Evolutionary conservation across 495 filamentous ascomycete genomes (phyloP).

Genomic region (Penicillium chermesinum): DNA sequence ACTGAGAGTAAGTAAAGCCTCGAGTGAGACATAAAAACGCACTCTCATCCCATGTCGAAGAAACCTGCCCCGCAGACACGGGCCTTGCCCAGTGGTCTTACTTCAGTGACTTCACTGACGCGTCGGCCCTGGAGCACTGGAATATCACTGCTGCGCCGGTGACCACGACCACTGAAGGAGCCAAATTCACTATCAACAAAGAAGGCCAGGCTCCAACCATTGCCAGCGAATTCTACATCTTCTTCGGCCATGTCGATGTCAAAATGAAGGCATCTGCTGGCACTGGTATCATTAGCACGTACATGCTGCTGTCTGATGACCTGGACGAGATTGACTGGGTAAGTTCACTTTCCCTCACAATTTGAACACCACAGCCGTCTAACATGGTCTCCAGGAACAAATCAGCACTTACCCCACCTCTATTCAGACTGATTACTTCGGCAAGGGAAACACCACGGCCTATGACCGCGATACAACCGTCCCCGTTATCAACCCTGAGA

Average conservation of each 20-base stretch:
- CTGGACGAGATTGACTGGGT: slow-evolving; percentile 96
- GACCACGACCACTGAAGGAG: slow-evolving; percentile 47
- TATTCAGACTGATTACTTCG: slow-evolving; percentile 91
- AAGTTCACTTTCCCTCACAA: slow-evolving; percentile 25
- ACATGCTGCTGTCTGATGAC: slow-evolving; percentile 81
- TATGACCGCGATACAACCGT: slow-evolving; percentile 70
- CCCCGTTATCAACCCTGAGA: slow-evolving; percentile 58
- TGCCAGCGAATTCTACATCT: slow-evolving; percentile 70
- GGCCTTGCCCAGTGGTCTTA: slow-evolving; percentile 54
- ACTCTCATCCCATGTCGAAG: slow-evolving; percentile 11
- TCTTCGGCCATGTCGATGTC: slow-evolving; percentile 73
- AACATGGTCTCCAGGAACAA: slow-evolving; percentile 29
- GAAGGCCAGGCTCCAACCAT: slow-evolving; percentile 71
- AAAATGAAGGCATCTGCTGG: slow-evolving; percentile 68
- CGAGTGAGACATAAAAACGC: not conserved
- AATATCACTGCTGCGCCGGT: slow-evolving; percentile 55
- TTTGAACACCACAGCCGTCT: not conserved
- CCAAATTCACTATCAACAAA: slow-evolving; percentile 67
- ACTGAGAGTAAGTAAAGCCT: slow-evolving; percentile 39
- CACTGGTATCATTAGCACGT: slow-evolving; percentile 69
- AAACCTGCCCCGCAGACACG: slow-evolving; percentile 55
- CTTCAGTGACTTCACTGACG: slow-evolving; percentile 61
- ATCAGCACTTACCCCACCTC: slow-evolving; percentile 57
- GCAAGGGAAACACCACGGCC: slow-evolving; percentile 73
- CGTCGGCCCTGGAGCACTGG: slow-evolving; percentile 51